These are phyloP conservation scores for Pseudophaeomoniella oleicola DNA, from an alignment of 2,329 filamentous ascomycete genomes.

Conservation along the genomic window DNA sequence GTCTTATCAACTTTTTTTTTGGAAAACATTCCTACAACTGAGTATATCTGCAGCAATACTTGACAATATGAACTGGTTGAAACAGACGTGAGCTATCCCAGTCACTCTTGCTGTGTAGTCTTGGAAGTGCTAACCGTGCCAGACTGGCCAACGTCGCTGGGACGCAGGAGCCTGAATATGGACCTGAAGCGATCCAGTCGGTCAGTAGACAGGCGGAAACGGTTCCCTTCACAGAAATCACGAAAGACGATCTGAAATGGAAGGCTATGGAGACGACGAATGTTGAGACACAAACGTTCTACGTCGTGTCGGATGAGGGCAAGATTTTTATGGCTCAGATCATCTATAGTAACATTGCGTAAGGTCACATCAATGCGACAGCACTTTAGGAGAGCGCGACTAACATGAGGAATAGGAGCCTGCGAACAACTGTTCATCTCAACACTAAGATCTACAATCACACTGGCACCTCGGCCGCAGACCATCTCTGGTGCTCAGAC, in stretches of 20 bases:
- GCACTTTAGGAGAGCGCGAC: no score
- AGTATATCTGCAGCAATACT: no score
- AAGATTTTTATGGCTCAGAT: constrained; percentile 69
- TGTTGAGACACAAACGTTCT: constrained; percentile 93
- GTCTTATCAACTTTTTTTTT: neutral
- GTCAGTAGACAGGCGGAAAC: constrained; percentile 68
- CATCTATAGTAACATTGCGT: constrained; percentile 97
- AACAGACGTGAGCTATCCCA: constrained; percentile 57
- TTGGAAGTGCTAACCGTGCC: constrained; percentile 16
- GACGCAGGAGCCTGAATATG: constrained; percentile 93
- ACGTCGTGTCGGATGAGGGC: constrained; percentile 68
- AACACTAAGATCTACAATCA: constrained; percentile 82
- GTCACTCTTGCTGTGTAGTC: constrained; percentile 35
- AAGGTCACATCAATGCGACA: constrained; percentile 22
- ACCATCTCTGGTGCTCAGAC: constrained; percentile 71
- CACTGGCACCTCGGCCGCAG: constrained; percentile 44
- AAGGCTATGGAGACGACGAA: constrained; percentile 63
- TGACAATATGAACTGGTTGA: constrained; percentile 86
- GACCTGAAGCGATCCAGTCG: constrained; percentile 70
- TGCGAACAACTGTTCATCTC: constrained; percentile 85
- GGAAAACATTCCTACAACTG: no score
- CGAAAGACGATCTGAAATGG: constrained; percentile 72
- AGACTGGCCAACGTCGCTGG: constrained; percentile 67
- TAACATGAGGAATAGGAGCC: no score
- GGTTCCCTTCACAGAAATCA: constrained; percentile 66